Base-by-base conservation (phyloP, 2,329 filamentous ascomycete species). In the Xylariaceae sp. region DNA sequence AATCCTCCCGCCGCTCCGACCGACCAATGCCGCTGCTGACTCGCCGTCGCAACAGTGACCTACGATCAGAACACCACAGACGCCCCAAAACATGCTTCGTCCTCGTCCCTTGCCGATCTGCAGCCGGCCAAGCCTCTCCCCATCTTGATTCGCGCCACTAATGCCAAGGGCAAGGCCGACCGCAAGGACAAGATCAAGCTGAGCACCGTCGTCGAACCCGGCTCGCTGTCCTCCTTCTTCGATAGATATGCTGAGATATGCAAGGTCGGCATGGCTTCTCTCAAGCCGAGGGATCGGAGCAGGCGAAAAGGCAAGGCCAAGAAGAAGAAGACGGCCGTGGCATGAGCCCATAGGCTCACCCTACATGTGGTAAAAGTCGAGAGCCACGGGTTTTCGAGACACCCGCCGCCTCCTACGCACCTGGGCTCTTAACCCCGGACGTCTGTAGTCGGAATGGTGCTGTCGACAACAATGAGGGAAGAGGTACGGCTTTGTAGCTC, bases 211-310 rank as follows among this genome's bases (percentile, higher is more conserved):
- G 90, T 97, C 1, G 78, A 86, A 48, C 82, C 87, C 1, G 81
- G 85, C 50, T 82, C 86, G 5, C 68, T 97, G 11, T 90, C 95
- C 47, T 74, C 68, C 0, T 99, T 99, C 65, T 99, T 90, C 68
- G 73, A 75, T 30, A 78, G 82, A 45, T 99, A 97, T 72, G 91
- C 90, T 18, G 94, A 97, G 59, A 78, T 90, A 3, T 96, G 91
- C 72, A 96, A 95, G 74, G 75, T 78, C 0, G 90, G 90, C 6
- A 96, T 97, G 90, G 78, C 81, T 43, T 85, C 86, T 7, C 67
- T 99, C 71, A 97, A 96, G 81, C 96, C 95, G 66, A 80, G 94
- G 59, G 92, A 97, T 71, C 81, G 90, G 64, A 95, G 87, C 70
- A 92, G 89, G 78, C 84, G 85, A 74, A 89, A 87, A 66, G 84